These are phyloP conservation scores for Paspalum vaginatum DNA, from an alignment of 176 grass and related monocot genomes.

Conservation along the genomic window DNA sequence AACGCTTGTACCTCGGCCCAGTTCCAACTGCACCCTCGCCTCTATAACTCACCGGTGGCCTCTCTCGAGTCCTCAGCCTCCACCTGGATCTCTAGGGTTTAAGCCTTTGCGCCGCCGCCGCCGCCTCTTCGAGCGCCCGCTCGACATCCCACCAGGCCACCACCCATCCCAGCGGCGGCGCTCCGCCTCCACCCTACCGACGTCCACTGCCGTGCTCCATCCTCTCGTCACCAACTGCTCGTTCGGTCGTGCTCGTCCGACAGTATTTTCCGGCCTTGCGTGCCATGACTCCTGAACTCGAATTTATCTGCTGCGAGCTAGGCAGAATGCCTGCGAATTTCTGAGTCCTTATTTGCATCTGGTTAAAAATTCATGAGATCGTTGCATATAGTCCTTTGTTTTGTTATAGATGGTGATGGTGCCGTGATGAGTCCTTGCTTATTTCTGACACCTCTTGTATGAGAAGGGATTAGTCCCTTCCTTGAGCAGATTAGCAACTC, in stretches of 20 bases:
- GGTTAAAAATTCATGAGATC: background rate
- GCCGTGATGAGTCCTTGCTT: conserved; percentile 51
- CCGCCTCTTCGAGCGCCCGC: background rate
- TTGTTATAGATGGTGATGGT: background rate
- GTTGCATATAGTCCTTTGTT: background rate
- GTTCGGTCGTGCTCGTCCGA: background rate
- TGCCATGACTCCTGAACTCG: background rate
- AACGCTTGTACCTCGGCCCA: background rate
- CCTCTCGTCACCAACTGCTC: background rate
- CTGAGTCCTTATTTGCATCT: background rate
- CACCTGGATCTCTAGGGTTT: conserved; percentile 34
- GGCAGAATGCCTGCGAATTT: background rate
- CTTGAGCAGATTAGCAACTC: conserved; percentile 72
- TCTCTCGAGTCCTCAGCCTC: accelerated
- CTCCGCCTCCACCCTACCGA: too few relatives aligned
- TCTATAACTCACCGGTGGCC: background rate
- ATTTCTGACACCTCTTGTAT: conserved; percentile 77
- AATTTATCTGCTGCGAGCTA: background rate
- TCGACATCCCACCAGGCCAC: background rate
- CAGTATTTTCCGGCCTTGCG: background rate
- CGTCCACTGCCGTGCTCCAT: too few relatives aligned
- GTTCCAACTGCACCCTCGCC: background rate
- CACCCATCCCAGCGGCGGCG: background rate
- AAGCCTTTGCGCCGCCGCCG: background rate
- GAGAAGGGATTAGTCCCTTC: conserved; percentile 62